Conservation (phyloP, 345 rosid genomes). For the Arabidopsis suecica region DNA sequence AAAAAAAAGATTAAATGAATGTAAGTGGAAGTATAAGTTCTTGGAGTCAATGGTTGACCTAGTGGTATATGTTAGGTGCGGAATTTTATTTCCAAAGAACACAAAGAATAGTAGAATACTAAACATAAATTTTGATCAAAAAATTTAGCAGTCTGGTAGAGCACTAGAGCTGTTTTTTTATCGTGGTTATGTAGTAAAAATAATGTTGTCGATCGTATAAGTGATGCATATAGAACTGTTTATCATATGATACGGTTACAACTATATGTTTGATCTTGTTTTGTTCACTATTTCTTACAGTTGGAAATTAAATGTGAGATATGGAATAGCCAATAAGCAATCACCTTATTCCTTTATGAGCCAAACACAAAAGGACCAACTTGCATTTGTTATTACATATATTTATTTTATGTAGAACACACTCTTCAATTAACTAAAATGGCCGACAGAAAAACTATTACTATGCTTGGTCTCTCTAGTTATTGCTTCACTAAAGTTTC, state of each 20-base stretch:
- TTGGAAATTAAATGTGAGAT: constrained; percentile 34
- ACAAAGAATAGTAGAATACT: not conserved
- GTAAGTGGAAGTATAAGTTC: not conserved
- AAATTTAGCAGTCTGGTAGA: not conserved
- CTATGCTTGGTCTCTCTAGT: not conserved
- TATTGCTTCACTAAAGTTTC: too few relatives aligned
- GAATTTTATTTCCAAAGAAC: not conserved
- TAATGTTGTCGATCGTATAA: not conserved
- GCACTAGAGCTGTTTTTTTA: not conserved
- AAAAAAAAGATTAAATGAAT: constrained; percentile 11
- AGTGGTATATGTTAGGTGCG: not conserved
- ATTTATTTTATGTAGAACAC: constrained; percentile 9
- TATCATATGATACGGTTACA: not conserved
- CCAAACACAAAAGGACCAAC: constrained; percentile 40
- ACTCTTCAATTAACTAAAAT: constrained; percentile 8
- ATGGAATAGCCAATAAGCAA: constrained; percentile 31
- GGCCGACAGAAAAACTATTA: not conserved
- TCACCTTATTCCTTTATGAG: constrained; percentile 23
- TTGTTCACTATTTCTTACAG: constrained; percentile 3
- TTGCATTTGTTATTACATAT: constrained; percentile 20
- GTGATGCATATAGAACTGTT: not conserved
- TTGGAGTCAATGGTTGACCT: not conserved
- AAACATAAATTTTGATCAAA: not conserved
- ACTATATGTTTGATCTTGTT: not conserved
- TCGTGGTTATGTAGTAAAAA: not conserved